A percentile compares a stretch with the other conserved stretches of the same genome.
Evolutionary conservation across 2,329 filamentous ascomycete species (phyloP).

Genomic region (Fusarium secorum): DNA sequence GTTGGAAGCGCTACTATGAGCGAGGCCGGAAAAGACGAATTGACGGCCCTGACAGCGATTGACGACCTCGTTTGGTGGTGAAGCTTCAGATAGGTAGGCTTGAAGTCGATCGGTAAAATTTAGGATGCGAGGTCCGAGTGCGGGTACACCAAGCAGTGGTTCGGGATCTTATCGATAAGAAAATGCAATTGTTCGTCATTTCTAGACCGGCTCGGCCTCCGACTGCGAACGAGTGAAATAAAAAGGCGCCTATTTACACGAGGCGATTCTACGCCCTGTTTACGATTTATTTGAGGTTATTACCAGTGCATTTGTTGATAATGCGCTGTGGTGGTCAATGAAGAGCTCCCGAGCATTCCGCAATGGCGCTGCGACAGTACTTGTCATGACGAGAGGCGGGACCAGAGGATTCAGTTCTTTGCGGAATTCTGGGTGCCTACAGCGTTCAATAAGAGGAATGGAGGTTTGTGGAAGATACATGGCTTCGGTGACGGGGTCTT

Average conservation of each 20-base stretch:
- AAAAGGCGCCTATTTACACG: background rate
- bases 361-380: constrained; percentile 32
- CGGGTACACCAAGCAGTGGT: constrained; percentile 25
- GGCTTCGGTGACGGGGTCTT: background rate
- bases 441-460: background rate
- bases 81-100: constrained; percentile 12
- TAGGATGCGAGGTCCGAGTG: constrained; percentile 34
- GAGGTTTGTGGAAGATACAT: background rate
- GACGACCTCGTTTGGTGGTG: constrained; percentile 13
- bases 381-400: constrained; percentile 19
- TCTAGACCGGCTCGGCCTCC: constrained; percentile 17
- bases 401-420: constrained; percentile 33
- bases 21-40: constrained; percentile 14
- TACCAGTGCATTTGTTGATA: background rate
- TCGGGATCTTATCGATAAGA: constrained; percentile 42
- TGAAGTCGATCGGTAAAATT: constrained; percentile 42
- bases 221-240: constrained; percentile 9
- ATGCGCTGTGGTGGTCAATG: constrained; percentile 37
- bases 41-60: constrained; percentile 19
- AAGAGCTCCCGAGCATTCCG: constrained; percentile 36
- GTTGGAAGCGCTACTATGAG: background rate
- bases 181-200: constrained; percentile 27
- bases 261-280: background rate
- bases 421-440: background rate
- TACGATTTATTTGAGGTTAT: background rate